Evolutionary conservation across 164 flowering plant species (phyloP).

Genomic region (Buxus sempervirens): DNA sequence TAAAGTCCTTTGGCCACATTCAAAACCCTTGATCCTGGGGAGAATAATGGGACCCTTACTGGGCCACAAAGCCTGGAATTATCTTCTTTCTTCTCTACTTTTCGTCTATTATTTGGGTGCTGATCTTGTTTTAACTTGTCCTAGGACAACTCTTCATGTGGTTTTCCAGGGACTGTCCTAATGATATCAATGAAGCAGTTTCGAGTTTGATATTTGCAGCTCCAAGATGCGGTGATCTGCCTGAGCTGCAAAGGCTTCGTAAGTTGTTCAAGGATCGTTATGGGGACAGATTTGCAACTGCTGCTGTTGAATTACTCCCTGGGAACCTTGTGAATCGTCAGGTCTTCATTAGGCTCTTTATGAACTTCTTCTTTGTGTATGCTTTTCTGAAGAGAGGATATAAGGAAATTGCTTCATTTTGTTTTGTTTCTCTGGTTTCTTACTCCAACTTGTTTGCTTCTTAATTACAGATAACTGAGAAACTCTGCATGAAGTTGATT

Average conservation of each 20-base stretch:
- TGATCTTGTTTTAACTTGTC: background rate
- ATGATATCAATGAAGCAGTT: slow-evolving; percentile 78
- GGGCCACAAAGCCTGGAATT: background rate
- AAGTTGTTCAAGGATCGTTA: slow-evolving; percentile 69
- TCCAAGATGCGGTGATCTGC: slow-evolving; percentile 75
- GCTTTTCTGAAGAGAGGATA: background rate
- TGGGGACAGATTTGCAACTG: slow-evolving; percentile 46
- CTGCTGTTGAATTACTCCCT: slow-evolving; percentile 52
- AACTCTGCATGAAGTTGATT: slow-evolving; percentile 33
- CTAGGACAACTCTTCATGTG: background rate
- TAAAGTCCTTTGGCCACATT: too few species aligned
- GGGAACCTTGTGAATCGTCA: slow-evolving; percentile 66
- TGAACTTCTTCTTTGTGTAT: background rate
- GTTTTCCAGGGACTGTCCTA: slow-evolving; percentile 61
- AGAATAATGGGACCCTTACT: background rate
- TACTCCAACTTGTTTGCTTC: background rate
- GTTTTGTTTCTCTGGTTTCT: background rate
- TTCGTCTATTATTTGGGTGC: background rate
- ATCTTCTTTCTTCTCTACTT: background rate
- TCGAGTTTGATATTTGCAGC: slow-evolving; percentile 82
- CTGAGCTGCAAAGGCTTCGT: slow-evolving; percentile 61
- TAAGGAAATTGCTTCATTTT: background rate
- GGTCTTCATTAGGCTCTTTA: slow-evolving; percentile 26
- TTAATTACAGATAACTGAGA: slow-evolving; percentile 29
- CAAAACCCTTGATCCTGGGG: background rate